Evolutionary conservation across 2,329 filamentous ascomycete species (phyloP), one percentile per base, ranked within the genome.

Genomic region (Scytalidium lignicola): DNA sequence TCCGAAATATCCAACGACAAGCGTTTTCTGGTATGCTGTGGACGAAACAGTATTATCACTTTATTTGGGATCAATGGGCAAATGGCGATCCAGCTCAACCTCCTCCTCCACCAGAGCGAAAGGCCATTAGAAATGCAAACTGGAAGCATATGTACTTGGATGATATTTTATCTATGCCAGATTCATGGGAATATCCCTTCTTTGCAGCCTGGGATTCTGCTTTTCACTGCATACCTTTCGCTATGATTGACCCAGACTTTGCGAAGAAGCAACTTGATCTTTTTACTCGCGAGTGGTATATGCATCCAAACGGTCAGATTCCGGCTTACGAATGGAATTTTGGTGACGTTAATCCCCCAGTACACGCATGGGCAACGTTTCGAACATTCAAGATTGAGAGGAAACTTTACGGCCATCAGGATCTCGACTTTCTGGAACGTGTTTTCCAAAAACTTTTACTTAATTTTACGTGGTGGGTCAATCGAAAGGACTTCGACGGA

Each of bases 391-490:
- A 97, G 72, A 96, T 97, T 55, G 92, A 97, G 74, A 85, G 93
- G 58, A 97, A 97, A 73, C 82, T 97, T 75, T 97, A 96, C 61
- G 93, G 92, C 39, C 83, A 89, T 28, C 90, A 96, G 64, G 92
- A 97, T 65, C 75, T 96, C 26, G 93, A 97, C 68, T 97, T 96
- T 70, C 78, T 97, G 9, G 92, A 97, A 73, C 82, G 92, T 18
- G 90, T 96, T 3, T 97, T 97, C 74, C 93, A 97, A 65, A 97
- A 97, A 68, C 71, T 97, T 52, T 74, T 97, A 20, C 76, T 97
- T 55, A 97, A 97, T 72, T 97, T 97, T 67, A 97, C 93, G 3
- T 97, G 93, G 93, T 97, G 92, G 92, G 92, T 96, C 18, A 97
- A 97, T 67, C 86, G 92, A 51, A 97, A 97, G 70, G 92, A 97